phyloP scores from a whole-genome alignment of 257 asterid species.

The Voacanga thouarsii region DNA sequence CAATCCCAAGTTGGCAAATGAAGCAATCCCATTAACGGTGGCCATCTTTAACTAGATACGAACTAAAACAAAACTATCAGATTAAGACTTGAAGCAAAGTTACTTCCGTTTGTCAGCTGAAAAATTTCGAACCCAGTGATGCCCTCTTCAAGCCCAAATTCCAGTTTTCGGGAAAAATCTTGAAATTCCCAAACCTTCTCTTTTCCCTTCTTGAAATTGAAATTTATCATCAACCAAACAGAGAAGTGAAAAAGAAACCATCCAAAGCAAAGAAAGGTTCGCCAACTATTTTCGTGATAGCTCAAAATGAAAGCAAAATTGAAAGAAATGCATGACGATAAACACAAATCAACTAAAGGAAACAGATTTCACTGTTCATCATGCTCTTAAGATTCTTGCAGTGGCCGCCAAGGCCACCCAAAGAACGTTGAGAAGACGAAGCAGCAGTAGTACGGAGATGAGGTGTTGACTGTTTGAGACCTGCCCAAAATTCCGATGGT shows the following conservation, averaged over 20 bases:
- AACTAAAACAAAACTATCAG: not conserved
- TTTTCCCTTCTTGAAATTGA: not conserved
- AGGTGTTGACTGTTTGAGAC: conserved; percentile 9
- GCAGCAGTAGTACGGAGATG: not conserved
- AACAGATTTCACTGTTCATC: not conserved
- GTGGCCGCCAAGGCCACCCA: conserved; percentile 13
- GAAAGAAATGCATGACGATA: not conserved
- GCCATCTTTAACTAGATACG: conserved; percentile 15
- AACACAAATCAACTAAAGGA: not conserved
- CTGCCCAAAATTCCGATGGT: not conserved
- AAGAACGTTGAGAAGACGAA: not conserved
- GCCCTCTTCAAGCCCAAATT: not conserved
- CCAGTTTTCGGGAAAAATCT: not conserved
- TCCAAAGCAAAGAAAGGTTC: not conserved
- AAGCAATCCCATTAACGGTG: conserved; percentile 19
- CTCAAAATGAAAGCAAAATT: not conserved
- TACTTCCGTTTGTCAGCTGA: not conserved
- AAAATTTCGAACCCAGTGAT: not conserved
- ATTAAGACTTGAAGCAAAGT: not conserved
- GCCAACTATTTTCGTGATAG: not conserved
- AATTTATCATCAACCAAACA: conserved; percentile 8
- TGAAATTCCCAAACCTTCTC: not conserved
- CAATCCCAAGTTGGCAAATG: conserved; percentile 12
- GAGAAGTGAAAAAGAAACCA: not conserved
- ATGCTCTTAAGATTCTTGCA: conserved; percentile 4